Percentiles rank a stretch among this genome's conserved stretches.
phyloP scores from a whole-genome alignment of 345 rosid species.

The Draba incana region DNA sequence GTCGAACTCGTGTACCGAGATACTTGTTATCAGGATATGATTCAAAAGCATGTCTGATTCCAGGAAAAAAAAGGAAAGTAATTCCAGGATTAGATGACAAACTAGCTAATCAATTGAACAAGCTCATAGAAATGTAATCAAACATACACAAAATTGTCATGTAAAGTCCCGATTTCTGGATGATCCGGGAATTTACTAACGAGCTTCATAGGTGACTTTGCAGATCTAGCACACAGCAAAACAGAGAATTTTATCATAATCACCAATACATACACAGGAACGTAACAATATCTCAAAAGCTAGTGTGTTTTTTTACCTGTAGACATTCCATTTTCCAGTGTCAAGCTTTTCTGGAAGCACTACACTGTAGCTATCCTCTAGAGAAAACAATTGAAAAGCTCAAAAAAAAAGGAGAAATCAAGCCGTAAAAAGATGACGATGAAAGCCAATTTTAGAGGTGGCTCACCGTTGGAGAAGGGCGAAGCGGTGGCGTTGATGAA shows the following conservation, averaged over 20 bases:
- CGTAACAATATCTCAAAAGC: slow-evolving; percentile 7
- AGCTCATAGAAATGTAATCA: not conserved
- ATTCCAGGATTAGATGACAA: not conserved
- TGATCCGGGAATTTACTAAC: slow-evolving; percentile 65
- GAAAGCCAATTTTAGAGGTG: not conserved
- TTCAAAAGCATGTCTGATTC: slow-evolving; percentile 62
- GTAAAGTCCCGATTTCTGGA: slow-evolving; percentile 78
- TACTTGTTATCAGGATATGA: slow-evolving; percentile 68
- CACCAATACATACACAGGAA: slow-evolving; percentile 5
- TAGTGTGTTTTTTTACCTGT: slow-evolving; percentile 50
- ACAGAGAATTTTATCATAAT: not conserved
- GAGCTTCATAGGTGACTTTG: slow-evolving; percentile 60
- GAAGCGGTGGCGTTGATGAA: slow-evolving; percentile 50
- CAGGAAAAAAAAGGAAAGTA: not conserved
- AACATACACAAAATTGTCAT: slow-evolving; percentile 76
- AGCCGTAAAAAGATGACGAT: not conserved
- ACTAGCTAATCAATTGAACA: slow-evolving; percentile 5
- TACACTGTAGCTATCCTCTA: slow-evolving; percentile 61
- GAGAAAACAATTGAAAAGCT: slow-evolving; percentile 6
- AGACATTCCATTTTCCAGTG: slow-evolving; percentile 85
- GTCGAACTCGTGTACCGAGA: slow-evolving; percentile 69
- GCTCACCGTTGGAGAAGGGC: slow-evolving; percentile 47
- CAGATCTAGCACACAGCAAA: slow-evolving; percentile 53
- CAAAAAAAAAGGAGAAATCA: slow-evolving; percentile 10
- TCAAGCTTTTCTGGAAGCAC: slow-evolving; percentile 77